These are phyloP conservation scores for Trichophyton simii DNA, from an alignment of 2,329 filamentous ascomycete species.

Conservation along the genomic window DNA sequence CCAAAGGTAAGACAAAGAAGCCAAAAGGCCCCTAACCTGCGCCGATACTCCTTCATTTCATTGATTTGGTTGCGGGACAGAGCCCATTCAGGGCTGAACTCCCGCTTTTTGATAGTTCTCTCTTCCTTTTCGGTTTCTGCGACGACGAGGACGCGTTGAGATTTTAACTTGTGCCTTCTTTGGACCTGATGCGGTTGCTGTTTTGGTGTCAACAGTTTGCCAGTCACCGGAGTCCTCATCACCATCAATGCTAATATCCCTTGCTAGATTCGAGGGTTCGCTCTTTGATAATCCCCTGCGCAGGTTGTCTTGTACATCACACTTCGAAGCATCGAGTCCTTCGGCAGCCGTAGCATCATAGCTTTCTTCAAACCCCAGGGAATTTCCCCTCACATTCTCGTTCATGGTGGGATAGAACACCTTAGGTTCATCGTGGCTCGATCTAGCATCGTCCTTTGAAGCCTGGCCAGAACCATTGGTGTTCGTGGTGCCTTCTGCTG, in stretches of 20 bases:
- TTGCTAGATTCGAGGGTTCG: conserved; percentile 10
- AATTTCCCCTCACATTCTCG: neutral
- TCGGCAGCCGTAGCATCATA: neutral
- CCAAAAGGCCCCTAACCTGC: neutral
- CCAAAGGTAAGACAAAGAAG: neutral
- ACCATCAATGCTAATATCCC: neutral
- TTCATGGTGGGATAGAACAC: neutral
- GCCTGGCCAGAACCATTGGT: neutral
- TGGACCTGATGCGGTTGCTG: neutral
- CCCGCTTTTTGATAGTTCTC: neutral
- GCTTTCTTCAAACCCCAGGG: neutral
- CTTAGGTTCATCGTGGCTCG: neutral
- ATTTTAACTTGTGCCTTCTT: neutral
- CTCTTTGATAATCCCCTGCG: conserved; percentile 15
- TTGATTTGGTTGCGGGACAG: neutral
- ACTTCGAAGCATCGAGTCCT: neutral
- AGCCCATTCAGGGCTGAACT: neutral
- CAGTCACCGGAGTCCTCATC: neutral
- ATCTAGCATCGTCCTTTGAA: neutral
- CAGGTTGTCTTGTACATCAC: neutral
- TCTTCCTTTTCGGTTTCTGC: conserved; percentile 5
- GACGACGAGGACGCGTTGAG: conserved; percentile 10
- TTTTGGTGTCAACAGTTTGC: neutral
- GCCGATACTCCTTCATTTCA: neutral
- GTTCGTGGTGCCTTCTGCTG: neutral